These are phyloP conservation scores for Komagataella phaffii DNA, from an alignment of 805 yeast genomes.

Conservation along the genomic window DNA sequence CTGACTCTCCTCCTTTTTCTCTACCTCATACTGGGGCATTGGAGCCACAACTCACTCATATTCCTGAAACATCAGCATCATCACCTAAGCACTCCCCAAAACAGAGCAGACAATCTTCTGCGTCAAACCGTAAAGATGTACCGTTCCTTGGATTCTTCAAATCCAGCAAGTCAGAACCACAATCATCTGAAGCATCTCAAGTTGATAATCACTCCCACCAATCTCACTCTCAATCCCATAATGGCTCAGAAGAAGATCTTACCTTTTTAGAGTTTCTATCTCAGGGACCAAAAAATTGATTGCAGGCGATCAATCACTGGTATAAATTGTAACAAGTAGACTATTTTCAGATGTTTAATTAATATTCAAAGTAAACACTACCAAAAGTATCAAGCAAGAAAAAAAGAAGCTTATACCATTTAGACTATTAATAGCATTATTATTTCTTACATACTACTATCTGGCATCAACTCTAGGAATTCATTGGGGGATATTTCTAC, in stretches of 20 bases:
- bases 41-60: background rate
- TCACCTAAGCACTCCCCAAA: background rate
- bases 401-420: background rate
- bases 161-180: background rate
- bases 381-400: background rate
- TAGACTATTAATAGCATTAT: background rate
- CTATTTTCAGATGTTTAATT: background rate
- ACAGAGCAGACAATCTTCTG: background rate
- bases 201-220: background rate
- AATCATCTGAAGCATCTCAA: background rate
- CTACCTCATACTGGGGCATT: background rate
- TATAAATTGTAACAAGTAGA: background rate
- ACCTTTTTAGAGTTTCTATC: background rate
- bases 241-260: background rate
- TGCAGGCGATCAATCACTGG: background rate
- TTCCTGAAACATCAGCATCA: background rate
- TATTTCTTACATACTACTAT: background rate
- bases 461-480: background rate
- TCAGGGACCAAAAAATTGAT: background rate
- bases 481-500: constrained; percentile 50
- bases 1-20: background rate
- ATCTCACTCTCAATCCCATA: background rate
- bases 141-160: background rate
- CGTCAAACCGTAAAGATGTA: background rate
- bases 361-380: background rate